Percentiles rank a stretch among this genome's conserved stretches.
Conservation (phyloP, 352 stramenopile genomes). For the Phytophthora cryptogea region DNA sequence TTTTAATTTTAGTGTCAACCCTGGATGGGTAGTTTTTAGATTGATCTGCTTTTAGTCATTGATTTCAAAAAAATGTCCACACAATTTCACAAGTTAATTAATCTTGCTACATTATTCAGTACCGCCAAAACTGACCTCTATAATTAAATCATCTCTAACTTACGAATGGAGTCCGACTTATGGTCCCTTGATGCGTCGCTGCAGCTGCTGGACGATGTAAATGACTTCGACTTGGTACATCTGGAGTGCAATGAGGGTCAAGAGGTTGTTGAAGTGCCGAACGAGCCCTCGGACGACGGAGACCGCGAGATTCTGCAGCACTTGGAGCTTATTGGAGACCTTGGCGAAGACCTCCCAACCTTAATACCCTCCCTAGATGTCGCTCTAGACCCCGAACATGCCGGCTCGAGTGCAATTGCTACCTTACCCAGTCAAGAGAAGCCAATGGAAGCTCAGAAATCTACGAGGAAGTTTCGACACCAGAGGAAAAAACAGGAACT, state of each 20-base stretch:
- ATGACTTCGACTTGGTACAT: conserved; percentile 12
- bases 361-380: neutral
- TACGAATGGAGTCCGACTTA: neutral
- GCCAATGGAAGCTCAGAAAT: neutral
- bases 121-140: neutral
- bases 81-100: no score
- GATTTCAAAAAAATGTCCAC: no score
- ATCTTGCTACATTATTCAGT: no score
- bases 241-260: neutral
- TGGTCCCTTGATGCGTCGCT: conserved; percentile 3
- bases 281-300: neutral
- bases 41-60: no score
- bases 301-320: neutral
- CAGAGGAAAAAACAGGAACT: conserved; percentile 38
- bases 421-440: neutral
- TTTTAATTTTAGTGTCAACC: neutral
- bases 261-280: neutral
- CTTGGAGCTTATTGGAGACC: conserved; percentile 2
- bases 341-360: neutral
- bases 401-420: neutral
- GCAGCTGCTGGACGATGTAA: conserved; percentile 17
- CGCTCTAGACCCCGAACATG: neutral
- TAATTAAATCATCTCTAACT: neutral
- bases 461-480: conserved; percentile 8
- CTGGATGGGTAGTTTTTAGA: no score